Conservation (phyloP, 164 flowering plant genomes). For the Magnolia sinica region DNA sequence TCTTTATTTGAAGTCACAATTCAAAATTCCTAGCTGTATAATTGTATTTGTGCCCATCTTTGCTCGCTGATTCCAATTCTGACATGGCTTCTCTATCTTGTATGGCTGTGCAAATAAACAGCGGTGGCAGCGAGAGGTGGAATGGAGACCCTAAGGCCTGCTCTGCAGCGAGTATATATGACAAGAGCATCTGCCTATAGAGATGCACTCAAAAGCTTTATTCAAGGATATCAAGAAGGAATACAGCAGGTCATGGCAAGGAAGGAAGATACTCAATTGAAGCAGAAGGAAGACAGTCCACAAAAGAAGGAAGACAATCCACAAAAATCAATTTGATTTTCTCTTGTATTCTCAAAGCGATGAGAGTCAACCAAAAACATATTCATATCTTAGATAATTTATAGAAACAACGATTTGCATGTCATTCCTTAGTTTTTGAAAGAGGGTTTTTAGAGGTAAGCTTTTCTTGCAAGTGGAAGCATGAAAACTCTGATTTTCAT, state of each 20-base stretch:
- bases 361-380: not conserved
- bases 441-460: not conserved
- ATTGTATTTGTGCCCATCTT: not conserved
- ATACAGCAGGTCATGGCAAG: conserved; percentile 64
- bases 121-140: conserved; percentile 98
- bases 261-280: conserved; percentile 48
- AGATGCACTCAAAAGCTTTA: conserved; percentile 83
- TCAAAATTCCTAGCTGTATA: no score
- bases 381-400: not conserved
- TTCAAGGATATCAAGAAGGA: conserved; percentile 87
- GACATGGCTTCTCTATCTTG: conserved; percentile 3
- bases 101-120: conserved; percentile 19
- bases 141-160: conserved; percentile 87
- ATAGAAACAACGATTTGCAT: not conserved
- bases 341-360: not conserved
- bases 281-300: conserved; percentile 32
- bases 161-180: conserved; percentile 86
- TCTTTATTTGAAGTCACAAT: no score
- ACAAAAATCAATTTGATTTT: conserved; percentile 27
- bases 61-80: not conserved
- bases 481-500: conserved; percentile 11
- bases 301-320: conserved; percentile 33
- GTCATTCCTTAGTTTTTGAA: not conserved
- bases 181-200: conserved; percentile 80
- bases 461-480: not conserved